phyloP scores from a whole-genome alignment of 441 rosid species.

The Gossypium laxum region DNA sequence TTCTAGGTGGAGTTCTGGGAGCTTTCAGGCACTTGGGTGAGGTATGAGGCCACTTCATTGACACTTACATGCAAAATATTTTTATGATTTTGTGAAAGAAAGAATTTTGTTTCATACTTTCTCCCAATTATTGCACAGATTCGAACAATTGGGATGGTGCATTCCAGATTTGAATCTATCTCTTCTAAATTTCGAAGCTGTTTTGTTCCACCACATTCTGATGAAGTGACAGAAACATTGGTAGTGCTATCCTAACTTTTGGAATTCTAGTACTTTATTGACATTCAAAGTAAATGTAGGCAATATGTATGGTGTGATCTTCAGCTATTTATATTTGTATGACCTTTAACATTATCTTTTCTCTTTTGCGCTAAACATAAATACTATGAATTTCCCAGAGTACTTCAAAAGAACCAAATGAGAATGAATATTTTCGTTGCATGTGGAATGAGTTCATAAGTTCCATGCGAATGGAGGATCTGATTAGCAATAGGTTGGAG shows the following conservation, averaged over 20 bases:
- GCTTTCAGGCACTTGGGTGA: conserved; percentile 96
- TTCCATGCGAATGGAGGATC: conserved; percentile 82
- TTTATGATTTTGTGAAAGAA: neutral
- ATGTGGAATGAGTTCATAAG: conserved; percentile 86
- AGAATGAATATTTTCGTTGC: conserved; percentile 52
- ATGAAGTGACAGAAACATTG: conserved; percentile 24
- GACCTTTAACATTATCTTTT: neutral
- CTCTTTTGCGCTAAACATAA: conserved; percentile 16
- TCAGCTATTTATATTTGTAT: neutral
- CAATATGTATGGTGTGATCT: neutral
- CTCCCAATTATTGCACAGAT: conserved; percentile 37
- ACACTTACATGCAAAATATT: neutral
- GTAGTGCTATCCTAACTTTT: conserved; percentile 24
- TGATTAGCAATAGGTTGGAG: conserved; percentile 72
- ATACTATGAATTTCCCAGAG: conserved; percentile 36
- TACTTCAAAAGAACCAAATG: conserved; percentile 29
- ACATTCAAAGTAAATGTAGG: neutral
- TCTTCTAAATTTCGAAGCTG: conserved; percentile 47
- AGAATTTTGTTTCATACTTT: neutral
- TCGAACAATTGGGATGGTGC: conserved; percentile 88
- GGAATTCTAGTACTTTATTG: neutral
- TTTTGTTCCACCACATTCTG: conserved; percentile 46
- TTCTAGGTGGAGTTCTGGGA: conserved; percentile 86
- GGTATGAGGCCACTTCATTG: conserved; percentile 36
- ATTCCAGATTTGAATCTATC: conserved; percentile 68